Evolutionary conservation across 2,329 filamentous ascomycete species (phyloP).

Genomic region (Ilyonectria destructans): DNA sequence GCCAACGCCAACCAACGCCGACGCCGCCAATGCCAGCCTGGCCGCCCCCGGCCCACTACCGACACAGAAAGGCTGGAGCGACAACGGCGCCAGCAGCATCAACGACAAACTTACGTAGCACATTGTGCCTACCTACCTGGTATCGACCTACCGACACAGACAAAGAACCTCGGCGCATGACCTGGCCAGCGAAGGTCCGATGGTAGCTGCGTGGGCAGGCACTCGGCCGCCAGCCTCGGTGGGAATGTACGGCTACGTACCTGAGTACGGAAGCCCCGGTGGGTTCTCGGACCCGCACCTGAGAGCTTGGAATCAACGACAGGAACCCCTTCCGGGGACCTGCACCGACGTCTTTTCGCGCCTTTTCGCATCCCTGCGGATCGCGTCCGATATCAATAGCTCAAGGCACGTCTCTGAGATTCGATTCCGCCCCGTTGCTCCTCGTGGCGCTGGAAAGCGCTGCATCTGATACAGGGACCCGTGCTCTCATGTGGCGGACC

Average conservation of each 20-base stretch:
- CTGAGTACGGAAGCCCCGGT: constrained; percentile 40
- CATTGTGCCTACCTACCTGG: constrained; percentile 17
- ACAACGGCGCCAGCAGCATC: constrained; percentile 24
- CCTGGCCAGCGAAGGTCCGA: too few species aligned
- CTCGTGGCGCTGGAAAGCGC: constrained; percentile 38
- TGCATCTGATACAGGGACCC: constrained; percentile 44
- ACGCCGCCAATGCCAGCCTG: constrained; percentile 27
- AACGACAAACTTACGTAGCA: background rate
- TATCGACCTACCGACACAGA: constrained; percentile 32
- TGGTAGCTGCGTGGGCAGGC: constrained; percentile 10
- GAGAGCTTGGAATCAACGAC: constrained; percentile 28
- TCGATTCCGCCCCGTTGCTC: constrained; percentile 31
- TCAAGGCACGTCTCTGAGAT: constrained; percentile 3
- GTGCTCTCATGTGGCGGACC: constrained; percentile 50
- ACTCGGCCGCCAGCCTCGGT: constrained; percentile 14
- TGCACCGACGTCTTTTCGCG: background rate
- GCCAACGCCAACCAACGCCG: constrained; percentile 20
- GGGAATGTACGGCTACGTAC: constrained; percentile 20
- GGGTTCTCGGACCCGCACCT: constrained; percentile 45
- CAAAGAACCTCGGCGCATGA: too few species aligned
- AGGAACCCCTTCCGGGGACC: constrained; percentile 3
- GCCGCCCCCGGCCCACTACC: constrained; percentile 22
- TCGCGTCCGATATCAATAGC: background rate
- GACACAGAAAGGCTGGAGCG: constrained; percentile 27
- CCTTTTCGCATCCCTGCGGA: background rate